Evolutionary conservation across 164 flowering plant genomes (phyloP).

Genomic region (Protea cynaroides): DNA sequence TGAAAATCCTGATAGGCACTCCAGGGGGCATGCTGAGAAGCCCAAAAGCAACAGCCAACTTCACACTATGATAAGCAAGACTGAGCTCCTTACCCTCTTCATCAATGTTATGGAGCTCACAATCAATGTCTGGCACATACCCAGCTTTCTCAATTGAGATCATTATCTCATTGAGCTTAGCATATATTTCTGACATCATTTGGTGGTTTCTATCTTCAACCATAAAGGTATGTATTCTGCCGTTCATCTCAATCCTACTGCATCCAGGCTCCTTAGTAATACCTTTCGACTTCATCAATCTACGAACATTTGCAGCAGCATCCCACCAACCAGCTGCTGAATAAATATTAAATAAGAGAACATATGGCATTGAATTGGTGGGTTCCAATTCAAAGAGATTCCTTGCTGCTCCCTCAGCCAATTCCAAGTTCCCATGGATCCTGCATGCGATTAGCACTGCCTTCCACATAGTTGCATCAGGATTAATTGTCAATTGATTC

Average conservation of each 20-base stretch:
- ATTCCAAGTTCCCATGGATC: no score
- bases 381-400: conserved; percentile 69
- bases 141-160: conserved; percentile 52
- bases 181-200: conserved; percentile 42
- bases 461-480: conserved; percentile 83
- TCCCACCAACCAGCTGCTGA: conserved; percentile 61
- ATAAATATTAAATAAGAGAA: conserved; percentile 65
- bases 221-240: conserved; percentile 58
- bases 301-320: conserved; percentile 54
- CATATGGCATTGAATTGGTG: conserved; percentile 57
- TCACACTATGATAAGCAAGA: no score
- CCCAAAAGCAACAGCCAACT: no score
- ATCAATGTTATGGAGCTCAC: no score
- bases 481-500: conserved; percentile 48
- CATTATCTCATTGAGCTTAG: conserved; percentile 59
- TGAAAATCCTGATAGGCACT: no score
- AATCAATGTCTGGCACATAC: no score
- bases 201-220: conserved; percentile 72
- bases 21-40: no score
- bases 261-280: conserved; percentile 72
- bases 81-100: no score
- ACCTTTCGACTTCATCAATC: conserved; percentile 58
- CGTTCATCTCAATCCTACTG: conserved; percentile 73
- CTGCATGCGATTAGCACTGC: conserved; percentile 68
- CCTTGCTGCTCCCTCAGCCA: conserved; percentile 60